Conservation (phyloP, 2,329 filamentous ascomycete species). For the Neofusicoccum umdonicola region DNA sequence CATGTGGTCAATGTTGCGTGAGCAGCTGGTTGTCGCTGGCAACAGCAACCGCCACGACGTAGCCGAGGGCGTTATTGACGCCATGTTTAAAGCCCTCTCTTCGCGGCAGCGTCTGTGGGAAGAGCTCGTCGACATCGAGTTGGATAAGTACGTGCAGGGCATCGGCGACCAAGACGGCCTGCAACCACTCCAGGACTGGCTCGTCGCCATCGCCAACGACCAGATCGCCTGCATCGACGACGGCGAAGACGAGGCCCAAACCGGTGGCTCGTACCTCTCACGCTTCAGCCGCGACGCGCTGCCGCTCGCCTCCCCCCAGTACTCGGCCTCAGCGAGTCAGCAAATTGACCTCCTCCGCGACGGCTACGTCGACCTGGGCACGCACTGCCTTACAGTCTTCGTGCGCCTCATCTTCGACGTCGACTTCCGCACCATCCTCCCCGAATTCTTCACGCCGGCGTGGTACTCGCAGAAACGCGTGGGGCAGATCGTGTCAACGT, state of each 20-base stretch:
- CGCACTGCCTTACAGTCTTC: slow-evolving; percentile 87
- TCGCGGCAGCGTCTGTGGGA: slow-evolving; percentile 83
- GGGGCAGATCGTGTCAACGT: slow-evolving; percentile 90
- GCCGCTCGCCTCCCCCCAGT: slow-evolving; percentile 74
- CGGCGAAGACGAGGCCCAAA: slow-evolving; percentile 46
- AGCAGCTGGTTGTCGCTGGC: slow-evolving; percentile 82
- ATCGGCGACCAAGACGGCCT: slow-evolving; percentile 67
- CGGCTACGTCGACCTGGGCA: slow-evolving; percentile 92
- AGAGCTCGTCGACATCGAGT: slow-evolving; percentile 82
- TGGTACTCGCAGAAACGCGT: slow-evolving; percentile 89
- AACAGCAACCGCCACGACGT: slow-evolving; percentile 86
- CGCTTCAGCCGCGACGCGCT: slow-evolving; percentile 83
- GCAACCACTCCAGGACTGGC: slow-evolving; percentile 79
- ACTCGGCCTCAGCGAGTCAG: slow-evolving; percentile 67
- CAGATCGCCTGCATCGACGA: slow-evolving; percentile 98
- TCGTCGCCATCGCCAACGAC: slow-evolving; percentile 94
- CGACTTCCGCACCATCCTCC: slow-evolving; percentile 80
- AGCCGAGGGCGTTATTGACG: slow-evolving; percentile 89
- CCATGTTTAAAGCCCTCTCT: slow-evolving; percentile 88
- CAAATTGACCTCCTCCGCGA: slow-evolving; percentile 78
- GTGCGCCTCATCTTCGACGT: slow-evolving; percentile 83
- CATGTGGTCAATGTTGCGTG: slow-evolving; percentile 95
- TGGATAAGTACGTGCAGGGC: slow-evolving; percentile 62
- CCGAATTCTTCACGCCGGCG: slow-evolving; percentile 83
- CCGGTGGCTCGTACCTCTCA: slow-evolving; percentile 77